Evolutionary conservation across 257 asterid species (phyloP), one percentile per base, ranked within the genome.

Genomic region (Gynochthodes officinalis): DNA sequence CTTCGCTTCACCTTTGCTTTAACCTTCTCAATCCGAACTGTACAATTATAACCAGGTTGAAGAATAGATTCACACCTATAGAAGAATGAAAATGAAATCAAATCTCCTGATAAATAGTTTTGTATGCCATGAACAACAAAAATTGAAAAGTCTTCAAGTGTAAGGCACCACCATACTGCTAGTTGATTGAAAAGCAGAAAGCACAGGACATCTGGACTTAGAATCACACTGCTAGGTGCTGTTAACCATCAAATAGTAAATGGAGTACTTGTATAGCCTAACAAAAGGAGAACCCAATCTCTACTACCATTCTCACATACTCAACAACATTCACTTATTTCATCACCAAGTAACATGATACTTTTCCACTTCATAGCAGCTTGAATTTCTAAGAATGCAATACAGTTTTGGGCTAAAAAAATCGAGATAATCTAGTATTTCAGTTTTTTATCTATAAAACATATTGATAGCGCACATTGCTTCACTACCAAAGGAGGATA

Each of bases 21-120:
- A 74, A 76, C 83, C 78, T 80, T 87, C 82, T 82, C 88, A 28
- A 93, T 81, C 23, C 96, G 83, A 46, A 86, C 75, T 0, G 88
- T 82, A 73, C 91, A 88, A 13, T 89, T 93, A 48, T 73, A 65
- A 65, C 96, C 95, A 9, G 95, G 88, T 76, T 87, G 84, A 70
- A 93, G 88, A 73, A 89, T 74, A 44, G 96, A 79, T 80, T 87
- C 90, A 55, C 97, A 89, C 78, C 96, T 91, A 87, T 32, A 28
- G 67, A 76, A 73, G 63, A 76, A 16, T 25, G 73, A 60, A 58
- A 43, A 30, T 58, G 75, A 48, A 63, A 72, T 77, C 63, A 84
- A 49, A 71, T 28, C 37, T 40, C 19, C 49, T 37, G 64, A 25
- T 40, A 25, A 27, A 27, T 42, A 25, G 8, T 18, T 46, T 66